Evolutionary conservation across 2,329 filamentous ascomycete species (phyloP), one percentile per base, ranked within the genome.

Genomic region (Neodidymelliopsis sp.): DNA sequence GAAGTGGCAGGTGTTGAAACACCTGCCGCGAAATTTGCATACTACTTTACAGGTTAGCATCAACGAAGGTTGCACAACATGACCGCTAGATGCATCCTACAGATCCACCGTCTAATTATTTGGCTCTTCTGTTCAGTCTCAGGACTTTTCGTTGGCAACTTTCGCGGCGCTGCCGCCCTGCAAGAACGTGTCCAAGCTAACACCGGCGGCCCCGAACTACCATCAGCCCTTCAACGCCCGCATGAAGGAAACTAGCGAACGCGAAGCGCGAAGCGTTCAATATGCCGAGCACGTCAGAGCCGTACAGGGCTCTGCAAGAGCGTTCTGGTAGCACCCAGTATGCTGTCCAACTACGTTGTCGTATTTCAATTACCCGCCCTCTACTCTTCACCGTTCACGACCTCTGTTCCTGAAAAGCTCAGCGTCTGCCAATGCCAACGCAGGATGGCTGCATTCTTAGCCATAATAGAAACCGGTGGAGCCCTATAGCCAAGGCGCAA

Each of bases 161-260:
- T n/a, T 11, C 13, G 29, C 35, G 13, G 18, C 12, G 33, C 20
- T 38, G 19, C 35, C 29, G 34, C 40, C 40, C 31, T n/a, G 11
- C 19, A 31, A 10, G 25, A 24, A 30, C 41, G 35, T n/a, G n/a
- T 27, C 33, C 15, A 30, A 45, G 20, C 40, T 28, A 41, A 39
- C 13, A 27, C 27, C 30, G 47, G 25, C 40, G 30, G 47, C 36
- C 41, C 47, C 47, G 28, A 38, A 39, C 24, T 24, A 36, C 29
- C 41, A 18, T 38, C 36, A 41, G 25, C 35, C 23, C 5, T 36
- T 25, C 35, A 40, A n/a, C 24, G 34, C 23, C 28, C n/a, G 28
- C 34, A 34, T 41, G 13, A 39, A n/a, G 13, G 12, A 27, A 20
- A 30, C 47, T 50, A 45, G 35, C 30, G 35, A 41, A 28, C 37